Evolutionary conservation across 352 stramenopile species (phyloP), one percentile per base, ranked within the genome.

Genomic region (Phytopythium cucurbitacearum): DNA sequence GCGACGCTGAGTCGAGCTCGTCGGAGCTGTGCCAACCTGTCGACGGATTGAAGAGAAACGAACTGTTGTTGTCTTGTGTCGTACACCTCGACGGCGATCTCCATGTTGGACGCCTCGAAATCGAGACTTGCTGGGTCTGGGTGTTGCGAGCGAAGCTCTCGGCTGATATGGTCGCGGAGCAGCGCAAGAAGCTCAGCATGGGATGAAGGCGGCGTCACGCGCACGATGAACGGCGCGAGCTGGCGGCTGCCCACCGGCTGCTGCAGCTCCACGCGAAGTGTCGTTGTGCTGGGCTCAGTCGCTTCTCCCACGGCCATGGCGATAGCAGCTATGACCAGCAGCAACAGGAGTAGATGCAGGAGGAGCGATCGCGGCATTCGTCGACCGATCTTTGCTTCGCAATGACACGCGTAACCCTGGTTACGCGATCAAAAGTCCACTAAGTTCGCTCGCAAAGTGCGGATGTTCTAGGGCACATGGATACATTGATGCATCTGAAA

Each of bases 1-100:
- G 55, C 59, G 11, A 83, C 65, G 36, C 71, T 85, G 36, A 85
- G 45, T 54, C 71, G 68, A 35, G 62, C 65, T 1, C 67, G 65
- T 1, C 57, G 34, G 13, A 73, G 56, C 39, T 65, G 64, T 2
- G 47, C 39, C 10, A 79, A 45, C 40, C 75, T 56, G 6, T 73
- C 10, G 41, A 65, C 15, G 7, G 59, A 51, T 13, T 53, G 36
- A 4, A 83, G 59, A 3, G 49, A 40, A 12, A 48, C 34, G 59
- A 83, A 83, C 42, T 62, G 60, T 21, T 81, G 58, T 12, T 39
- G 40, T 38, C 64, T 63, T 7, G 63, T 41, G 15, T 82, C 64
- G 28, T 71, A 82, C 4, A 81, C 35, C 47, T 85, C 74, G 9
- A 83, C 56, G 6, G 33, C 48, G 53, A 81, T 55, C 33, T 66